These are phyloP conservation scores for Trifolium repens DNA, from an alignment of 306 rosid species.

Conservation along the genomic window DNA sequence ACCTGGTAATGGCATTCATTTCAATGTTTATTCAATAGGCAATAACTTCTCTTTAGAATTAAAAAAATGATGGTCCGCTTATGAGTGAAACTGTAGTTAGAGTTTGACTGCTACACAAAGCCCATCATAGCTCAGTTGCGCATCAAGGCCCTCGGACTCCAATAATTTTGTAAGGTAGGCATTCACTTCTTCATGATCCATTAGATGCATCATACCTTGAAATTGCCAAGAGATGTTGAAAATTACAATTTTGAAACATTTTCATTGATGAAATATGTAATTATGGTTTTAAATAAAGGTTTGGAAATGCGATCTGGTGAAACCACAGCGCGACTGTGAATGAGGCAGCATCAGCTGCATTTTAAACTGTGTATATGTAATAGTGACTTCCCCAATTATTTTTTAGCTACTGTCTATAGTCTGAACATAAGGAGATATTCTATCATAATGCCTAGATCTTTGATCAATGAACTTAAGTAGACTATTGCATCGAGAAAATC, in stretches of 20 bases:
- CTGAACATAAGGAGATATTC: background rate
- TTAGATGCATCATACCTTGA: slow-evolving; percentile 96
- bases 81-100: slow-evolving; percentile 44
- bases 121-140: slow-evolving; percentile 87
- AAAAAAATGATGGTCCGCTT: slow-evolving; percentile 22
- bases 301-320: background rate
- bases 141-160: slow-evolving; percentile 86
- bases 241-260: slow-evolving; percentile 7
- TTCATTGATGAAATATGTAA: slow-evolving; percentile 12
- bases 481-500: background rate
- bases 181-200: slow-evolving; percentile 93
- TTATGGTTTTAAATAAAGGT: background rate
- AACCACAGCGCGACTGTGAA: background rate
- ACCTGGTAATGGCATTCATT: slow-evolving; percentile 32
- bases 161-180: slow-evolving; percentile 58
- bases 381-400: background rate
- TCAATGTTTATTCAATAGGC: slow-evolving; percentile 22
- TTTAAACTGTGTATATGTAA: background rate
- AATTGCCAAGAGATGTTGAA: slow-evolving; percentile 32
- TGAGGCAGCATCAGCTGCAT: background rate
- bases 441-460: slow-evolving; percentile 11
- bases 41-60: slow-evolving; percentile 26
- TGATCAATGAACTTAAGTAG: slow-evolving; percentile 26
- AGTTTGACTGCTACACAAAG: slow-evolving; percentile 70
- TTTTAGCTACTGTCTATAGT: background rate